phyloP scores from a whole-genome alignment of 2,329 filamentous ascomycete genomes.

The Penicillium crustosum region DNA sequence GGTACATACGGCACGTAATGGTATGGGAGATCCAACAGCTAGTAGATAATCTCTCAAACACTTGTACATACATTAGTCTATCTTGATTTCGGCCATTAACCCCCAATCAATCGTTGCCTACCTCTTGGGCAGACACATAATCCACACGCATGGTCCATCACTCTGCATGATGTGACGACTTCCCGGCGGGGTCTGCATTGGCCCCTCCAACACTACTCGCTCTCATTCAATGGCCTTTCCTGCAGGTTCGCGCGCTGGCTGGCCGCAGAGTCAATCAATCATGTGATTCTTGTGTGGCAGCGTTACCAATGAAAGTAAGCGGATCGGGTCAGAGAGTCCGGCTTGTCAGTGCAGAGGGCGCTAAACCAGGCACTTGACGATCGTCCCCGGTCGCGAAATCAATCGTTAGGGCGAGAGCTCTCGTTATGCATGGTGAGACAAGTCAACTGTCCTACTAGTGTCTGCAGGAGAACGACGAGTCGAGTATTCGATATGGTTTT shows the following conservation, averaged over 20 bases:
- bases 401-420: conserved; percentile 24
- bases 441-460: conserved; percentile 27
- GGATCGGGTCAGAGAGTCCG: not conserved
- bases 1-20: conserved; percentile 5
- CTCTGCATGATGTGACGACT: conserved; percentile 28
- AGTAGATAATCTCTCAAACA: conserved; percentile 6
- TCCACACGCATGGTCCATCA: conserved; percentile 20
- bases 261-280: conserved; percentile 37
- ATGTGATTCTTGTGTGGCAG: conserved; percentile 37
- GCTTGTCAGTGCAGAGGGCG: conserved; percentile 22
- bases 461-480: conserved; percentile 25
- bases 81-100: conserved; percentile 18
- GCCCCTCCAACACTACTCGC: conserved; percentile 22
- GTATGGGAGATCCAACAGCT: conserved; percentile 5
- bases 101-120: conserved; percentile 11
- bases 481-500: conserved; percentile 18
- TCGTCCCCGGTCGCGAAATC: conserved; percentile 29
- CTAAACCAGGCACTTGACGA: conserved; percentile 25
- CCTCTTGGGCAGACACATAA: not conserved
- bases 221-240: conserved; percentile 19
- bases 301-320: conserved; percentile 27
- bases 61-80: conserved; percentile 12
- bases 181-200: conserved; percentile 22
- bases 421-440: conserved; percentile 34
- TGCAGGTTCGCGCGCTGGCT: conserved; percentile 36